Evolutionary conservation across 148 eudicot genomes (phyloP).

Genomic region (Nepenthes gracilis): DNA sequence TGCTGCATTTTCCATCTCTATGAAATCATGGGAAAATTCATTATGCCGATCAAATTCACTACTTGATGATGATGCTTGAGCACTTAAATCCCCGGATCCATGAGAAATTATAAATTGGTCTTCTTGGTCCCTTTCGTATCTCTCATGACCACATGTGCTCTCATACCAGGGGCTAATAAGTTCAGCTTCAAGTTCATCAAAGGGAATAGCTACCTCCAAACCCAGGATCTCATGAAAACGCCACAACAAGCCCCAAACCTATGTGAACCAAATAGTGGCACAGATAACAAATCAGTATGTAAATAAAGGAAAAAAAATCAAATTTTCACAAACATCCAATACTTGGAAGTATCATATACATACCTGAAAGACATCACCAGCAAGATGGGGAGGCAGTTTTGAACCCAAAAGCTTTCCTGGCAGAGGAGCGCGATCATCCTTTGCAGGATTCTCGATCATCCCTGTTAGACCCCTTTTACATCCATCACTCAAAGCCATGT

Average conservation of each 20-base stretch:
- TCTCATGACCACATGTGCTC: slow-evolving; percentile 10
- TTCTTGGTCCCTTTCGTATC: slow-evolving; percentile 16
- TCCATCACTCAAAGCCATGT: slow-evolving; percentile 20
- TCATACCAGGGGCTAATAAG: slow-evolving; percentile 22
- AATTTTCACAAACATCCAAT: neutral
- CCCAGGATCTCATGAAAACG: slow-evolving; percentile 22
- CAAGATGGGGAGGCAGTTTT: slow-evolving; percentile 8
- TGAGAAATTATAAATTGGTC: slow-evolving; percentile 11
- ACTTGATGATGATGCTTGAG: slow-evolving; percentile 22
- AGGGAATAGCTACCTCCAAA: slow-evolving; percentile 8
- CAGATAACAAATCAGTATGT: neutral
- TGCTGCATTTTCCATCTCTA: slow-evolving; percentile 21
- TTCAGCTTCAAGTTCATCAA: slow-evolving; percentile 23
- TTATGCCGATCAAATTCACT: slow-evolving; percentile 17
- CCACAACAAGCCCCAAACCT: slow-evolving; percentile 19
- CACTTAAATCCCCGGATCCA: slow-evolving; percentile 17
- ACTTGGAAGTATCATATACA: neutral
- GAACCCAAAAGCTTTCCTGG: slow-evolving; percentile 12
- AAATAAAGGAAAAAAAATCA: neutral
- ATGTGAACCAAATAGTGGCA: neutral
- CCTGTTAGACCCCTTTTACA: slow-evolving; percentile 12
- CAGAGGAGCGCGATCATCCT: slow-evolving; percentile 16
- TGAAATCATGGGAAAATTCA: slow-evolving; percentile 14
- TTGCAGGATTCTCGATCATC: slow-evolving; percentile 10
- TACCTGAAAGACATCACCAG: slow-evolving; percentile 31